Evolutionary conservation across 306 rosid genomes (phyloP).

Genomic region (Lathyrus sativus): DNA sequence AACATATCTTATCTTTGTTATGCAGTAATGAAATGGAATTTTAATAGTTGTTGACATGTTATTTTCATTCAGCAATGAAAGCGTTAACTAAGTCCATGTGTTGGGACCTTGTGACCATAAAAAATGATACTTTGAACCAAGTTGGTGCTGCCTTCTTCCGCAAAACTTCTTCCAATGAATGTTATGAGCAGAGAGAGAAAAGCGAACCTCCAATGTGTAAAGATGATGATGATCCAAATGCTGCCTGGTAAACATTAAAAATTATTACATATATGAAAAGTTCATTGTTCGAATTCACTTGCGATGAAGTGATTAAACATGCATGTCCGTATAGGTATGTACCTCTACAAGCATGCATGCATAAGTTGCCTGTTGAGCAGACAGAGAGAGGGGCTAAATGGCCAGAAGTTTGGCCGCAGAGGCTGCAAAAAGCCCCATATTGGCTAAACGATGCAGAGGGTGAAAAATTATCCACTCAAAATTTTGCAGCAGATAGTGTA

Average conservation of each 20-base stretch:
- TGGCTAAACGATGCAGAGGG: slow-evolving; percentile 77
- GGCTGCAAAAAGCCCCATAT: slow-evolving; percentile 67
- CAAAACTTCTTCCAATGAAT: slow-evolving; percentile 71
- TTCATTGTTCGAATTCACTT: no score
- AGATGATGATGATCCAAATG: slow-evolving; percentile 78
- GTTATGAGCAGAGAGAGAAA: slow-evolving; percentile 69
- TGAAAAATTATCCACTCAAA: slow-evolving; percentile 82
- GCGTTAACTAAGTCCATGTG: slow-evolving; percentile 69
- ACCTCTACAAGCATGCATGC: slow-evolving; percentile 84
- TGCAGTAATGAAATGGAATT: background rate
- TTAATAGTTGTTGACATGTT: slow-evolving; percentile 13
- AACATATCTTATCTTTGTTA: background rate
- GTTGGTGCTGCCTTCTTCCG: slow-evolving; percentile 79
- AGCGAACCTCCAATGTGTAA: slow-evolving; percentile 81
- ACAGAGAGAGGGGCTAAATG: slow-evolving; percentile 67
- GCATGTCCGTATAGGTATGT: slow-evolving; percentile 60
- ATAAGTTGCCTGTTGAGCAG: slow-evolving; percentile 53
- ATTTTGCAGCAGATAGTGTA: slow-evolving; percentile 63
- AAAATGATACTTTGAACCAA: slow-evolving; percentile 61
- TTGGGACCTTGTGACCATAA: slow-evolving; percentile 87
- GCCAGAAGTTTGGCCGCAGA: slow-evolving; percentile 81
- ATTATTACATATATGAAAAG: background rate
- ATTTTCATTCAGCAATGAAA: slow-evolving; percentile 59
- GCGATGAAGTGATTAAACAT: background rate
- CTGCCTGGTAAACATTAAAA: slow-evolving; percentile 67